A percentile compares a stretch with the other conserved stretches of the same genome.
Conservation (phyloP, 306 rosid species). For the Citrullus mucosospermus region DNA sequence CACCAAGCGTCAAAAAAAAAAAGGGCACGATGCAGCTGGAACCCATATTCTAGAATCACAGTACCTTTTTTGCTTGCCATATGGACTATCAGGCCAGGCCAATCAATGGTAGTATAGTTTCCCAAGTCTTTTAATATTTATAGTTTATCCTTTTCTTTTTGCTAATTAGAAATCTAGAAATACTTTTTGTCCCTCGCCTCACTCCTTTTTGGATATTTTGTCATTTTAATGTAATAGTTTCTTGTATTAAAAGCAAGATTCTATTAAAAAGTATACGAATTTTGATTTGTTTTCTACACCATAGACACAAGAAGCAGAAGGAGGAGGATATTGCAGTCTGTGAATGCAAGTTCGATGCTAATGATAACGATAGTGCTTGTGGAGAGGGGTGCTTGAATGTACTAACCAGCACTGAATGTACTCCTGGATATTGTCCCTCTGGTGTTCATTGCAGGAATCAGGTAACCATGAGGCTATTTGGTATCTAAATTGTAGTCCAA, state of each 20-base stretch:
- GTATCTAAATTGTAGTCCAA: background rate
- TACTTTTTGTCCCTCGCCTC: background rate
- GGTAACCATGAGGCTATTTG: slow-evolving; percentile 22
- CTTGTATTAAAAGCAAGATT: background rate
- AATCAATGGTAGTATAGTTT: background rate
- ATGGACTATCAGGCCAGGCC: background rate
- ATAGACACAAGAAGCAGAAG: slow-evolving; percentile 69
- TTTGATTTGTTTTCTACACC: background rate
- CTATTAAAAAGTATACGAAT: background rate
- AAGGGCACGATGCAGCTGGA: background rate
- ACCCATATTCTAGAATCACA: background rate
- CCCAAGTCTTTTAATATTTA: background rate
- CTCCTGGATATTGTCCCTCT: slow-evolving; percentile 71
- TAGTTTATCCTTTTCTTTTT: background rate
- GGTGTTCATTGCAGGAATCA: slow-evolving; percentile 66
- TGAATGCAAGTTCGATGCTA: slow-evolving; percentile 44
- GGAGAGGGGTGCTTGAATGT: slow-evolving; percentile 87
- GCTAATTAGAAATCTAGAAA: background rate
- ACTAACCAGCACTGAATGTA: slow-evolving; percentile 82
- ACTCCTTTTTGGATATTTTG: background rate
- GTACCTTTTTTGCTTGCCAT: background rate
- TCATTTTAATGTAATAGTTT: background rate
- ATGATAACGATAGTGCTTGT: slow-evolving; percentile 59
- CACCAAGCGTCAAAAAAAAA: background rate
- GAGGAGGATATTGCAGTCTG: slow-evolving; percentile 86